Evolutionary conservation across 257 asterid genomes (phyloP).

Genomic region (Capsicum chinense): DNA sequence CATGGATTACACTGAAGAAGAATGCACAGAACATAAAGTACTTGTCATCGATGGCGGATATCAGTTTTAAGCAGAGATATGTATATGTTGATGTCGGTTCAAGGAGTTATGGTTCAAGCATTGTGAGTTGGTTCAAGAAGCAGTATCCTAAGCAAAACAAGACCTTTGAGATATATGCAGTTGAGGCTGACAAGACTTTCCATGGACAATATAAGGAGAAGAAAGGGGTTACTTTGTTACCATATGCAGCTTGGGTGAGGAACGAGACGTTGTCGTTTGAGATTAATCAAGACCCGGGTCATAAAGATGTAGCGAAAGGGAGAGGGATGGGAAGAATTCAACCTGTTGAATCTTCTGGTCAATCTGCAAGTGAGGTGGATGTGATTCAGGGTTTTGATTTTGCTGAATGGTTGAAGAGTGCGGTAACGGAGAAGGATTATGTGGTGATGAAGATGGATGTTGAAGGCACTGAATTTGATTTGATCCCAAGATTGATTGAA

Average conservation of each 20-base stretch:
- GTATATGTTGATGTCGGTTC: conserved; percentile 91
- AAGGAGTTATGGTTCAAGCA: conserved; percentile 95
- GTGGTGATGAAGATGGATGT: conserved; percentile 99
- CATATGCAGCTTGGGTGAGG: conserved; percentile 96
- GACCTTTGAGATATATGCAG: conserved; percentile 84
- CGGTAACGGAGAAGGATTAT: conserved; percentile 71
- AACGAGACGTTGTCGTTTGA: conserved; percentile 81
- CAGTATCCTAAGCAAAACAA: conserved; percentile 94
- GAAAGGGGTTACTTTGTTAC: conserved; percentile 83
- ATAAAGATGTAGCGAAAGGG: conserved; percentile 66
- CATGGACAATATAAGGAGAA: conserved; percentile 66
- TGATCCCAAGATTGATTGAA: conserved; percentile 82
- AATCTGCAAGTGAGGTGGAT: conserved; percentile 61
- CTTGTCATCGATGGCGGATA: conserved; percentile 77
- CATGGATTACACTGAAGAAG: conserved; percentile 92
- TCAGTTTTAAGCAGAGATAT: conserved; percentile 78
- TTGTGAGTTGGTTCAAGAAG: conserved; percentile 97
- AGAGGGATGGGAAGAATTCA: conserved; percentile 97
- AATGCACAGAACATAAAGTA: conserved; percentile 75
- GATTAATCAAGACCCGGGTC: conserved; percentile 77
- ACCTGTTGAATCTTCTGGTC: conserved; percentile 64
- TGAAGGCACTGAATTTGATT: conserved; percentile 94
- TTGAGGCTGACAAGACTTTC: conserved; percentile 87
- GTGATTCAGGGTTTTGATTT: conserved; percentile 89
- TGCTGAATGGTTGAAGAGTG: conserved; percentile 84